Evolutionary conservation across 495 filamentous ascomycete species (phyloP).

Genomic region (Hypoxylon lienhwacheense): DNA sequence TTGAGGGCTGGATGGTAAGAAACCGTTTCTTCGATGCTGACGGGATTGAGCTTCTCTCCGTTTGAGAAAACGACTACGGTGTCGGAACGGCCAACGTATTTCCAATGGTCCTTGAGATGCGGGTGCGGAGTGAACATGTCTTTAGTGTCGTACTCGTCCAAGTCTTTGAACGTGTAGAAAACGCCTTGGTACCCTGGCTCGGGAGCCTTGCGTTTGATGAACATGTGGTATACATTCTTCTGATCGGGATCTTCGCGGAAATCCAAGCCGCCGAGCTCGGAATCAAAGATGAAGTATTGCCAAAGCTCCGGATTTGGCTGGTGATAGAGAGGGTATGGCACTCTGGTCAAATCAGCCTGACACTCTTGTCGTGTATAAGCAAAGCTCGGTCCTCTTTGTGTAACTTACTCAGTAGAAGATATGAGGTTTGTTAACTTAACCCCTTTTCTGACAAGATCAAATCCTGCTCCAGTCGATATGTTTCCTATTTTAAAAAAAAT

Average conservation of each 20-base stretch:
- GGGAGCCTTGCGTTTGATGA: slow-evolving; percentile 48
- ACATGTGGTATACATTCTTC: slow-evolving; percentile 53
- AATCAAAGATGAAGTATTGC: slow-evolving; percentile 55
- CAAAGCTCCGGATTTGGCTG: slow-evolving; percentile 48
- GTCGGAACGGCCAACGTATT: slow-evolving; percentile 56
- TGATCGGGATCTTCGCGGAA: slow-evolving; percentile 46
- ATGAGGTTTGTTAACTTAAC: slow-evolving; percentile 40
- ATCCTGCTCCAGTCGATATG: slow-evolving; percentile 22
- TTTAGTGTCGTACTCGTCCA: slow-evolving; percentile 54
- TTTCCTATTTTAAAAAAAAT: not conserved
- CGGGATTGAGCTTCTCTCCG: slow-evolving; percentile 65
- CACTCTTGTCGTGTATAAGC: not conserved
- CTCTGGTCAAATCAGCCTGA: slow-evolving; percentile 10
- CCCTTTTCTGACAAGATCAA: slow-evolving; percentile 38
- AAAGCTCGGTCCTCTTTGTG: not conserved
- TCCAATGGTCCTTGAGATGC: slow-evolving; percentile 50
- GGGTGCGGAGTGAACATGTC: slow-evolving; percentile 61
- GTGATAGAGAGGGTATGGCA: slow-evolving; percentile 39
- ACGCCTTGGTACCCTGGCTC: slow-evolving; percentile 44
- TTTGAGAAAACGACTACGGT: slow-evolving; percentile 66
- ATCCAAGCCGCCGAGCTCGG: slow-evolving; percentile 44
- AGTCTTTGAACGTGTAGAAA: slow-evolving; percentile 57
- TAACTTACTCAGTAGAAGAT: slow-evolving; percentile 46
- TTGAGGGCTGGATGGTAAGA: slow-evolving; percentile 47
- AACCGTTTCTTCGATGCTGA: slow-evolving; percentile 54